These are phyloP conservation scores for Fistulina hepatica DNA, from an alignment of 1,284 basidiomycete species.

Conservation along the genomic window DNA sequence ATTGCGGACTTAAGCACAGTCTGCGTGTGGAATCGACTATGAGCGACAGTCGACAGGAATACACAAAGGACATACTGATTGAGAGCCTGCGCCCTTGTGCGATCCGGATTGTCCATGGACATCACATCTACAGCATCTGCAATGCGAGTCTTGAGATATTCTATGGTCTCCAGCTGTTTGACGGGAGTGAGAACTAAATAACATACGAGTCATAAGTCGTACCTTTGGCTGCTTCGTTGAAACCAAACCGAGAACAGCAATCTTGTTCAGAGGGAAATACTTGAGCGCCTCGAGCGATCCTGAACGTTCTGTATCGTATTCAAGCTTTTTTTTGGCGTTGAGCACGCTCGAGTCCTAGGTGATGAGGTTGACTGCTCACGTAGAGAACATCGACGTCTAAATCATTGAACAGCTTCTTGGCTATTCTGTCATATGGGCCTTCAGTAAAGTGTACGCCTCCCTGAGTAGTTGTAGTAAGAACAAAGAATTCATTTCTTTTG, in stretches of 20 bases:
- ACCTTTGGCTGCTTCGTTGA: conserved; percentile 60
- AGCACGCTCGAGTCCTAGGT: conserved; percentile 1
- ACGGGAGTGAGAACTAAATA: too few relatives aligned
- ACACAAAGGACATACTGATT: conserved; percentile 37
- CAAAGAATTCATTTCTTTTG: neutral
- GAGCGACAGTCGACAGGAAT: conserved; percentile 3
- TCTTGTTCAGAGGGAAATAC: conserved; percentile 55
- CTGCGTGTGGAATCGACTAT: conserved; percentile 23
- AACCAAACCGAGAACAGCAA: conserved; percentile 63
- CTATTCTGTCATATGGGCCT: conserved; percentile 67
- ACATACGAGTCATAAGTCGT: too few relatives aligned
- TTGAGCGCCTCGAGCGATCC: conserved; percentile 61
- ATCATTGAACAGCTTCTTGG: conserved; percentile 59
- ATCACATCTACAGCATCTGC: conserved; percentile 53
- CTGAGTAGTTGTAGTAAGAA: conserved; percentile 16
- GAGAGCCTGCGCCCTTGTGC: conserved; percentile 43
- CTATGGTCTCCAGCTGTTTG: conserved; percentile 46
- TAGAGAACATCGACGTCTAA: conserved; percentile 72
- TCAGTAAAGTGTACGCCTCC: conserved; percentile 60
- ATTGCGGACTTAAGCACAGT: conserved; percentile 62
- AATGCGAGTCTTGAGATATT: conserved; percentile 50
- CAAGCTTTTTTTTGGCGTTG: conserved; percentile 33
- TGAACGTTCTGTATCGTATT: conserved; percentile 70
- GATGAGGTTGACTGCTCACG: conserved; percentile 27
- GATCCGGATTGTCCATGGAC: conserved; percentile 38